Evolutionary conservation across 1,284 basidiomycete genomes (phyloP).

Genomic region (Trametes versicolor): DNA sequence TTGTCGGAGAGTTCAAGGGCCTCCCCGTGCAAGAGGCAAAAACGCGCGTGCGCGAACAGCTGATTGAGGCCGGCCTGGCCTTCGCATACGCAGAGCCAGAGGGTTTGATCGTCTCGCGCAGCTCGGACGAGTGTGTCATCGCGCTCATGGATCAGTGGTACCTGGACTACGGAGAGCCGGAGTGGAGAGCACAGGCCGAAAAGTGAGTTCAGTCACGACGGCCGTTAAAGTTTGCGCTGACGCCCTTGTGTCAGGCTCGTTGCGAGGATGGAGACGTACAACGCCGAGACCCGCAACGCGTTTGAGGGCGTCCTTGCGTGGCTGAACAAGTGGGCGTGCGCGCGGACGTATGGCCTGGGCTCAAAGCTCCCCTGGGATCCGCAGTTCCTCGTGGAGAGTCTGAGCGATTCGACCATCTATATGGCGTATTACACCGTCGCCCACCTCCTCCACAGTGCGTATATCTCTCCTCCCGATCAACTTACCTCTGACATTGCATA

Average conservation of each 20-base stretch:
- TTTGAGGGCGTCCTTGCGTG: slow-evolving; percentile 95
- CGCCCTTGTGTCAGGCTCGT: slow-evolving; percentile 64
- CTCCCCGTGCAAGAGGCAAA: slow-evolving; percentile 92
- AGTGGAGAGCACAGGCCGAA: slow-evolving; percentile 89
- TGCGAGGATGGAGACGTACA: slow-evolving; percentile 91
- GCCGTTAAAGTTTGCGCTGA: slow-evolving; percentile 19
- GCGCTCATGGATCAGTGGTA: slow-evolving; percentile 99
- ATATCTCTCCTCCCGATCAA: slow-evolving; percentile 2
- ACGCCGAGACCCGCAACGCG: slow-evolving; percentile 87
- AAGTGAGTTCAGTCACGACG: slow-evolving; percentile 60
- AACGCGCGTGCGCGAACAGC: slow-evolving; percentile 84
- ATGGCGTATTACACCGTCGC: slow-evolving; percentile 99
- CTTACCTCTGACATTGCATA: slow-evolving; percentile 42
- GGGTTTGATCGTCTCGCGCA: slow-evolving; percentile 89
- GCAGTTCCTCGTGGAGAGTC: slow-evolving; percentile 95
- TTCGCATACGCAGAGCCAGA: slow-evolving; percentile 98
- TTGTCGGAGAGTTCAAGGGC: slow-evolving; percentile 91
- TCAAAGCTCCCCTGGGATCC: slow-evolving; percentile 98
- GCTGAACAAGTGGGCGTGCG: slow-evolving; percentile 99
- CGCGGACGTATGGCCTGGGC: slow-evolving; percentile 95
- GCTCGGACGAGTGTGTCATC: slow-evolving; percentile 96
- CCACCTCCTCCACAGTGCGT: slow-evolving; percentile 85
- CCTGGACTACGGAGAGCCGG: slow-evolving; percentile 94
- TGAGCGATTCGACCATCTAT: slow-evolving; percentile 99
- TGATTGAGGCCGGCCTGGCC: slow-evolving; percentile 85